Base-by-base conservation (phyloP, 352 stramenopile species). In the Stramenopiles sp. region DNA sequence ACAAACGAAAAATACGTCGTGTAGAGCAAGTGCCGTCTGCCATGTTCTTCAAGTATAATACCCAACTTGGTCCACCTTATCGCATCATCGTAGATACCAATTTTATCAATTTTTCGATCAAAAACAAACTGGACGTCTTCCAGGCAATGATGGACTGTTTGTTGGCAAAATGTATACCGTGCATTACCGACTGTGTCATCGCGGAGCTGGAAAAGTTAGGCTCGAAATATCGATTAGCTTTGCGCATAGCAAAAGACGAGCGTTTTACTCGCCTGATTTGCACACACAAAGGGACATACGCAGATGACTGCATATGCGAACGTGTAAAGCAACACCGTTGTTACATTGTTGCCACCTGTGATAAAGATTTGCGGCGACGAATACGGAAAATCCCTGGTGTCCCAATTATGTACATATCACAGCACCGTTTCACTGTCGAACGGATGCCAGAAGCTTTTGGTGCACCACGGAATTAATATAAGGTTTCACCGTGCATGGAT, bases 91-190 rank as follows among this genome's bases (percentile, higher is more conserved):
- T 99, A 75, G 97, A 99, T 91, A 99, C 97, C 29, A 99, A 99
- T 87, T 99, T 99, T 90, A 98, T 99, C 87, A 99, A 99, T 86
- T 99, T 99, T 83, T 98, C 92, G 44, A 99, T 99, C 88, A 97
- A 97, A 82, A 98, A 99, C 90, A 96, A 97, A 84, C 91, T 99
- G 81, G 97, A 99, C 85, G 92, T 99, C 44, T 91, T 99, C 27
- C 96, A 96, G 75, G 91, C 93, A 67, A 99, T 99, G 95, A 99
- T 99, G 96, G 96, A 99, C 88, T 99, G 97, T 86, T 89, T 99
- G 76, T 90, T 99, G 30, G 97, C 97, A 82, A 99, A 99, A 87
- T 98, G 95, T 90, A 92, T 91, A 71, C 93, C 96, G 0, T 99
- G 96, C 85, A 97, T 99, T 76, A 98, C 96, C 0, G 95, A 99